phyloP scores from a whole-genome alignment of 306 rosid species.

The Boehmeria nivea region DNA sequence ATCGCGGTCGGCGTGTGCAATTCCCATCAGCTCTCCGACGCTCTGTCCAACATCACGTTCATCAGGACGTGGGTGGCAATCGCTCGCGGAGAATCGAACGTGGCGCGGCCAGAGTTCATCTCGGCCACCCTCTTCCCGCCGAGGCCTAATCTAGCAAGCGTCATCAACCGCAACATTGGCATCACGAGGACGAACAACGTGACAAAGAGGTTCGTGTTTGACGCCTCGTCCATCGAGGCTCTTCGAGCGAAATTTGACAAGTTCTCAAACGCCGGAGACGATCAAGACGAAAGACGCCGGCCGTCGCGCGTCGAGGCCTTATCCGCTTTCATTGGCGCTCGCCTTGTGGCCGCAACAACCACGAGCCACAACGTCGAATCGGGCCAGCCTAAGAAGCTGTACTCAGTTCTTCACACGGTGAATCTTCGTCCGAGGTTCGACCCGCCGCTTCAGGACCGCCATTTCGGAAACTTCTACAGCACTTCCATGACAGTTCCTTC shows the following conservation, averaged over 20 bases:
- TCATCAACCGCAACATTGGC: no score
- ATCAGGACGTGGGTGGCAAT: slow-evolving; percentile 16
- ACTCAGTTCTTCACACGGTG: no score
- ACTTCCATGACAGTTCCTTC: slow-evolving; percentile 3
- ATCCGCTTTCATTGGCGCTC: slow-evolving; percentile 55
- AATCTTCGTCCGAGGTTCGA: slow-evolving; percentile 18
- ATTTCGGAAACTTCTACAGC: slow-evolving; percentile 12
- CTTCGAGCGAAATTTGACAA: slow-evolving; percentile 32
- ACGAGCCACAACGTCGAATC: no score
- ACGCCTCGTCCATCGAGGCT: slow-evolving; percentile 37
- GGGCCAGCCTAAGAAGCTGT: no score
- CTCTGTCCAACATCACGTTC: slow-evolving; percentile 6
- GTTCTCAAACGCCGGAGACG: no score
- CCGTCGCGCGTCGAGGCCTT: slow-evolving; percentile 58
- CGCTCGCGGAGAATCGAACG: neutral
- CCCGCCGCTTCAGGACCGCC: slow-evolving; percentile 9
- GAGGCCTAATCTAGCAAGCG: slow-evolving; percentile 18
- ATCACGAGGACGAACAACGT: no score
- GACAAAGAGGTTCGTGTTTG: slow-evolving; percentile 50
- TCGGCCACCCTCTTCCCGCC: slow-evolving; percentile 55
- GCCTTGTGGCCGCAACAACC: slow-evolving; percentile 35
- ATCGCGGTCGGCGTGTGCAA: slow-evolving; percentile 20
- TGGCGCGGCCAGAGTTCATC: slow-evolving; percentile 11
- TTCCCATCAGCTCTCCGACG: slow-evolving; percentile 28
- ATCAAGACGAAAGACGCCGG: slow-evolving; percentile 9